Evolutionary conservation across 139 green algal species (phyloP).

Genomic region (Nannochloris sp.): DNA sequence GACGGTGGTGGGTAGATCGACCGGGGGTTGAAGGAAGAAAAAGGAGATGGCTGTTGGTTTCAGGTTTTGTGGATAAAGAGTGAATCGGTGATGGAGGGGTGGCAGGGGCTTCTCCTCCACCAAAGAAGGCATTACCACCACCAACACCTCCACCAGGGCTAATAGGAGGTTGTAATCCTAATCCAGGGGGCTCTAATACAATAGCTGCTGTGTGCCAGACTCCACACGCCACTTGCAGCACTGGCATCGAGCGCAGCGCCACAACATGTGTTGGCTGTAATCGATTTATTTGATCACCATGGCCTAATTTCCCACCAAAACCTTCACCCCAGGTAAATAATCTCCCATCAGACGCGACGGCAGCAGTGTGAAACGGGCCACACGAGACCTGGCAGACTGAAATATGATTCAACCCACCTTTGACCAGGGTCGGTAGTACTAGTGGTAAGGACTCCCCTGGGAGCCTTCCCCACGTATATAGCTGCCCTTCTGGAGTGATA

Average conservation of each 20-base stretch:
- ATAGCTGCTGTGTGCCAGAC: constrained; percentile 89
- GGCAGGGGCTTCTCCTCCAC: neutral
- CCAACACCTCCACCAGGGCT: too few species aligned
- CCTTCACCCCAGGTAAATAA: constrained; percentile 94
- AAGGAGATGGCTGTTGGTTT: neutral
- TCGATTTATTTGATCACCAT: constrained; percentile 41
- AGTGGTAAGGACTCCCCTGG: neutral
- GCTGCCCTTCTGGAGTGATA: constrained; percentile 43
- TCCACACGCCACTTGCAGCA: constrained; percentile 69
- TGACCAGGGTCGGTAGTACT: constrained; percentile 15
- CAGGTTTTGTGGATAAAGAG: too few species aligned
- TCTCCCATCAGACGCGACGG: constrained; percentile 46
- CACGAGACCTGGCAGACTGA: constrained; percentile 61
- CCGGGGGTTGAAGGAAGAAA: neutral
- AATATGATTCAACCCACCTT: constrained; percentile 7
- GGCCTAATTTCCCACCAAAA: constrained; percentile 79
- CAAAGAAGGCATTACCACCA: neutral
- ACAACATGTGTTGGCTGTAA: constrained; percentile 34
- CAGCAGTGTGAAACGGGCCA: constrained; percentile 78
- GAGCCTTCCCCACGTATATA: constrained; percentile 73
- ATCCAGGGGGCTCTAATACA: neutral
- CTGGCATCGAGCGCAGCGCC: constrained; percentile 30
- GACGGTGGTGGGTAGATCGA: neutral
- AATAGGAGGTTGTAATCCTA: too few species aligned
- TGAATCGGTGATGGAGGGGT: neutral